Base-by-base conservation (phyloP, 208 protist genomes). In the Leishmania tarentolae region DNA sequence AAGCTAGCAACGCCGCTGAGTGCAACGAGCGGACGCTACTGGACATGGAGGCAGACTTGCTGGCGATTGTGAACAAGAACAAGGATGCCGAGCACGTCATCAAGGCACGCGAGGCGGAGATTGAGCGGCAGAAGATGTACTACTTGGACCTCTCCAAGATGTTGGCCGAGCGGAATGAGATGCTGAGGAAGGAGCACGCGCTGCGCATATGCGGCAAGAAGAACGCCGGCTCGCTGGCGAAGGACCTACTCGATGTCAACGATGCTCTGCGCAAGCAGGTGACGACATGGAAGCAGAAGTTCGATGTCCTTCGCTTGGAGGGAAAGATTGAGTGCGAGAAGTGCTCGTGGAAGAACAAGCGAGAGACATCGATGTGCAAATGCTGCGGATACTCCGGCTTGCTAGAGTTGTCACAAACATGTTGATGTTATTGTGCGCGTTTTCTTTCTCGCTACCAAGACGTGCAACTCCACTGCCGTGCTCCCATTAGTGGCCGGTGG, bases 261-360 rank as follows among this genome's bases (percentile, higher is more conserved):
- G 91, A 93, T 46, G 61, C 68, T 21, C 87, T 95, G 37, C 85
- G 81, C 50, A 82, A 86, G 79, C 86, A 94, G 82, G 80, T 95
- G 24, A 37, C 28, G n/a, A 81, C 81, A 35, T 89, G 85, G 86
- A 86, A 89, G 24, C 87, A 87, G 40, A 91, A 93, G 73, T 95
- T 93, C 59, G 50, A 88, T 8, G 88, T 94, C 24, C 82, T 96
- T 0, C 88, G 87, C 47, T 31, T 59, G 7, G 86, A 94, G 0
- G 89, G 90, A 68, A 93, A 93, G 76, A 53, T 95, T 19, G 91
- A 96, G 83, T 96, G 93, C 71, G 93, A 95, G 75, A 80, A 83
- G 61, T 94, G 93, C 76, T 86, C 71, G 28, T 95, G 91, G 91
- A 81, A 81, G 73, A 95, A 94, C 65, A 78, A 73, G 47, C 83